These are phyloP conservation scores for Setaria italica DNA, from an alignment of 202 grass and related monocot species.

Conservation along the genomic window DNA sequence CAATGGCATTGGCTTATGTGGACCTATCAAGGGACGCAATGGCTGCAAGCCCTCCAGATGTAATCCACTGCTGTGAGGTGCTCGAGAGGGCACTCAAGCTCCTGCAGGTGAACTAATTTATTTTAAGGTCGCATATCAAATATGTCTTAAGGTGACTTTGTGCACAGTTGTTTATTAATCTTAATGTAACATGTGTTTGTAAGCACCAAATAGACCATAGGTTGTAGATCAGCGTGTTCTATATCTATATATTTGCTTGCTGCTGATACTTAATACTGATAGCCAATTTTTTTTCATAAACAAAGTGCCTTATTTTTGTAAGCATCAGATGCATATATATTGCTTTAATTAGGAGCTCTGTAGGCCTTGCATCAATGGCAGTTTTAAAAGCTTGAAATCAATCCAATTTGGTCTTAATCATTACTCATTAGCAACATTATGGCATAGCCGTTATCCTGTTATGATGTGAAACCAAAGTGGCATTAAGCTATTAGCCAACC, in stretches of 20 bases:
- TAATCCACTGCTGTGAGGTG: constrained; percentile 87
- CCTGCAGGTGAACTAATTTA: constrained; percentile 65
- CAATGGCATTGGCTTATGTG: constrained; percentile 89
- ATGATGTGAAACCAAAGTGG: not conserved
- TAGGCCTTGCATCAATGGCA: not conserved
- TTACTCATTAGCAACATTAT: not conserved
- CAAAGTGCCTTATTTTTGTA: not conserved
- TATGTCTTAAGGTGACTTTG: not conserved
- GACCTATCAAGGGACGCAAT: constrained; percentile 89
- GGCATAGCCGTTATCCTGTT: not conserved
- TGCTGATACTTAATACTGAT: not conserved
- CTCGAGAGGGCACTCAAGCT: constrained; percentile 88
- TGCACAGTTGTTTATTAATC: not conserved
- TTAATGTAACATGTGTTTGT: constrained; percentile 14
- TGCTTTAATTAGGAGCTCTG: not conserved
- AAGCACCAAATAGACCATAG: not conserved
- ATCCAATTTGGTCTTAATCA: not conserved
- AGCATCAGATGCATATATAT: not conserved
- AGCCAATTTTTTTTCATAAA: constrained; percentile 11
- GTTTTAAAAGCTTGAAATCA: not conserved
- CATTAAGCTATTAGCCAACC: not conserved
- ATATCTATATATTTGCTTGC: not conserved
- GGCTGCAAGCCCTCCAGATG: constrained; percentile 72
- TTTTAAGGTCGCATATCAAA: constrained; percentile 30
- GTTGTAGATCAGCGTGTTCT: not conserved